Evolutionary conservation across 1,284 basidiomycete genomes (phyloP), one percentile per base, ranked within the genome.

Genomic region (Schizophyllum commune): DNA sequence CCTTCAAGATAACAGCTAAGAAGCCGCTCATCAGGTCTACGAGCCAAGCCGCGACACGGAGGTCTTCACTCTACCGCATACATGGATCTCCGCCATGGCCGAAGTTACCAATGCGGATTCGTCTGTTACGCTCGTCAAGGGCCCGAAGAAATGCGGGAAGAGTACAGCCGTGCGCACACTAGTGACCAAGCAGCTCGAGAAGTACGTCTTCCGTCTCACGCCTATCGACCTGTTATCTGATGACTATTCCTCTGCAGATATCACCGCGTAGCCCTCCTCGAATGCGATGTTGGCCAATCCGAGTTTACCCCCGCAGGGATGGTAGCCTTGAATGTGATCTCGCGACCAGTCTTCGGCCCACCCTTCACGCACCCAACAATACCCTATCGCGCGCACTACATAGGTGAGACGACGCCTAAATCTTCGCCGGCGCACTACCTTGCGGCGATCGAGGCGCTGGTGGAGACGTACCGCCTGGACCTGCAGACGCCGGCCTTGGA

Each of bases 211-310:
- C n/a, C n/a, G n/a, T n/a, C n/a, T n/a, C n/a, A n/a, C n/a, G n/a
- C n/a, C n/a, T n/a, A n/a, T n/a, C n/a, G n/a, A n/a, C n/a, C n/a
- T n/a, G n/a, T n/a, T n/a, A n/a, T n/a, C n/a, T n/a, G n/a, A n/a
- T n/a, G n/a, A n/a, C n/a, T n/a, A n/a, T n/a, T n/a, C n/a, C n/a
- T n/a, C n/a, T 59, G 13, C 62, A 88, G 89, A 47, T 89, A 86
- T 71, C 79, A 78, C 21, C 80, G 79, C 19, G 93, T 98, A 2
- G 94, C 94, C 0, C 97, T 86, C 72, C 81, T 99, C 5, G 96
- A 98, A 70, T 91, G 91, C 61, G 96, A 98, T 74, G 68, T 94
- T 2, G 96, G 96, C 9, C 96, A 99, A 74, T 91, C 92, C 7
- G 95, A 98, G 72, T 97, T 98, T 71, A 91, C 90, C 0, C 89